These are phyloP conservation scores for Rhizomucor pusillus DNA, from an alignment of 371 early-diverging fungal species.

Conservation along the genomic window DNA sequence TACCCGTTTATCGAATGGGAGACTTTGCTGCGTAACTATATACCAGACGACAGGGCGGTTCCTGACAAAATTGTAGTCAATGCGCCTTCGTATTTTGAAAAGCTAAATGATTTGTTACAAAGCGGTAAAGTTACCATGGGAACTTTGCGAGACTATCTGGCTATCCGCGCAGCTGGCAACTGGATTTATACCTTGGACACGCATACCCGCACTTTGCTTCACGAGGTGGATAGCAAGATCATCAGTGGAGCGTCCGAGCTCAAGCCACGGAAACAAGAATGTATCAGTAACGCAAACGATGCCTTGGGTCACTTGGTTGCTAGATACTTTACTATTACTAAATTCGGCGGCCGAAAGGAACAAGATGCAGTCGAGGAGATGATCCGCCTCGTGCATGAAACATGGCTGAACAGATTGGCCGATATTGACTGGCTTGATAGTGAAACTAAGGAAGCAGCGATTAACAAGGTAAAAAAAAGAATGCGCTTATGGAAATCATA, in stretches of 20 bases:
- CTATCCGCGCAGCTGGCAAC: slow-evolving; percentile 3
- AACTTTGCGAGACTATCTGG: slow-evolving; percentile 11
- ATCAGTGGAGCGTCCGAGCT: slow-evolving; percentile 29
- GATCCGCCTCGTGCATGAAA: slow-evolving; percentile 25
- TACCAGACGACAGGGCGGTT: not conserved
- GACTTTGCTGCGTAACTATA: not conserved
- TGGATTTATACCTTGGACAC: slow-evolving; percentile 10
- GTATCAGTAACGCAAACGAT: slow-evolving; percentile 35
- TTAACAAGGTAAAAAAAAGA: slow-evolving; percentile 32
- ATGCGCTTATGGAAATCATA: no score
- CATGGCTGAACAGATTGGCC: slow-evolving; percentile 38
- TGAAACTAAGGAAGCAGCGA: slow-evolving; percentile 41
- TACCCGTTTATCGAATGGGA: slow-evolving; percentile 30
- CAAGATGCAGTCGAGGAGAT: slow-evolving; percentile 25
- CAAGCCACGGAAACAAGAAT: slow-evolving; percentile 43
- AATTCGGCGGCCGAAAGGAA: slow-evolving; percentile 41
- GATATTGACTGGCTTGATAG: slow-evolving; percentile 53
- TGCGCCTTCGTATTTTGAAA: slow-evolving; percentile 13
- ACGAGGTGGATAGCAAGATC: slow-evolving; percentile 19
- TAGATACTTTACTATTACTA: slow-evolving; percentile 49
- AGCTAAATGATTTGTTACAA: slow-evolving; percentile 3
- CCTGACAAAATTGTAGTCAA: slow-evolving; percentile 10
- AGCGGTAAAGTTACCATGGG: not conserved
- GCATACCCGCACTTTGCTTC: slow-evolving; percentile 12
- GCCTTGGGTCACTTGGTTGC: slow-evolving; percentile 53